phyloP scores from a whole-genome alignment of 2,329 filamentous ascomycete species.

The Aspergillus niger region DNA sequence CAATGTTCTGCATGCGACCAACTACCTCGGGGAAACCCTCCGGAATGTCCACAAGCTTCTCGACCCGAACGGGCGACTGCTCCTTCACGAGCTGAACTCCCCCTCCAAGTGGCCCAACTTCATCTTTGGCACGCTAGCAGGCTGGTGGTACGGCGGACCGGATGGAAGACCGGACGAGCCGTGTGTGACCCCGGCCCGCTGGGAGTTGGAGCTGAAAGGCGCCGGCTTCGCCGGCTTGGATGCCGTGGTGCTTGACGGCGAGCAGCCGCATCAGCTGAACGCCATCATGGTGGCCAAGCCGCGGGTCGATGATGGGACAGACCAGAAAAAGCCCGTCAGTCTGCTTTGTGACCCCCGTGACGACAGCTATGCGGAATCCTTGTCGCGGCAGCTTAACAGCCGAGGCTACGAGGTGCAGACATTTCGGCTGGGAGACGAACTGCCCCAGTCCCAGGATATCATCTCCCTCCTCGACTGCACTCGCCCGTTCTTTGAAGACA shows the following conservation, averaged over 20 bases:
- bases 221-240: constrained; percentile 13
- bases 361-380: too few relatives aligned
- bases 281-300: neutral
- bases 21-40: constrained; percentile 21
- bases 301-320: neutral
- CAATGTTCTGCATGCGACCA: constrained; percentile 13
- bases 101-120: constrained; percentile 5
- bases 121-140: constrained; percentile 6
- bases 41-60: constrained; percentile 24
- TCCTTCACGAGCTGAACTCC: constrained; percentile 6
- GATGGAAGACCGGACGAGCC: constrained; percentile 11
- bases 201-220: constrained; percentile 4
- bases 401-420: constrained; percentile 5
- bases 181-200: neutral
- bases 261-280: neutral
- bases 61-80: constrained; percentile 40
- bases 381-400: neutral
- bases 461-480: constrained; percentile 19
- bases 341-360: neutral
- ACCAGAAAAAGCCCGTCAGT: neutral
- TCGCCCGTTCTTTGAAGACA: constrained; percentile 15
- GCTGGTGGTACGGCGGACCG: constrained; percentile 11
- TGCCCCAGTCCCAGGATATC: neutral
- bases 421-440: neutral
- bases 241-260: neutral